Percentiles rank a stretch among this genome's conserved stretches.
Conservation (phyloP, 2,329 filamentous ascomycete species). For the Clathrospora elynae region DNA sequence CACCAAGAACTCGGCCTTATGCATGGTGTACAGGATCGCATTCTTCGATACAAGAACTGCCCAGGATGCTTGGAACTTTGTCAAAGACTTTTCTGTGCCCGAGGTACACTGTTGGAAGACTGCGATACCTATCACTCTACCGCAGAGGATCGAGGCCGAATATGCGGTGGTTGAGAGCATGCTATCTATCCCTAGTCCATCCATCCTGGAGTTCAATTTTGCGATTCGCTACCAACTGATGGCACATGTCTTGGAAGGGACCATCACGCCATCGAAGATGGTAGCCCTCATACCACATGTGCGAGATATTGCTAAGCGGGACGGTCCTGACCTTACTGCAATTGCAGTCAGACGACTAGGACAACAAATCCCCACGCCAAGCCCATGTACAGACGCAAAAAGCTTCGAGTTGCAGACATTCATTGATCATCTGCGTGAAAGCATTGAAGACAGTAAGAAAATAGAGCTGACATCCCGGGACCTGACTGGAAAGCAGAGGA, state of each 20-base stretch:
- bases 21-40: conserved; percentile 57
- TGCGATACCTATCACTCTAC: conserved; percentile 54
- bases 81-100: conserved; percentile 33
- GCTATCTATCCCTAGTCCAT: conserved; percentile 12
- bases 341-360: conserved; percentile 71
- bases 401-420: conserved; percentile 14
- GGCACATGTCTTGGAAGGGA: conserved; percentile 35
- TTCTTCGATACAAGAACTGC: conserved; percentile 23
- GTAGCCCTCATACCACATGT: conserved; percentile 26
- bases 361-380: conserved; percentile 51
- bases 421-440: conserved; percentile 11
- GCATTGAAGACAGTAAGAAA: conserved; percentile 11
- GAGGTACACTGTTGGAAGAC: conserved; percentile 21
- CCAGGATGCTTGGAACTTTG: conserved; percentile 44
- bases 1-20: conserved; percentile 51
- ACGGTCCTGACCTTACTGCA: conserved; percentile 63
- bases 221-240: conserved; percentile 30
- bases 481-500: conserved; percentile 56
- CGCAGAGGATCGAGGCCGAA: conserved; percentile 61
- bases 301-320: conserved; percentile 40
- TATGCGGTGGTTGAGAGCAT: conserved; percentile 68
- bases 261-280: conserved; percentile 24
- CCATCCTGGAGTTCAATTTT: conserved; percentile 17
- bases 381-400: conserved; percentile 17
- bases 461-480: conserved; percentile 62